Conservation (phyloP, 495 filamentous ascomycete genomes). For the Penicillium robsamsonii region DNA sequence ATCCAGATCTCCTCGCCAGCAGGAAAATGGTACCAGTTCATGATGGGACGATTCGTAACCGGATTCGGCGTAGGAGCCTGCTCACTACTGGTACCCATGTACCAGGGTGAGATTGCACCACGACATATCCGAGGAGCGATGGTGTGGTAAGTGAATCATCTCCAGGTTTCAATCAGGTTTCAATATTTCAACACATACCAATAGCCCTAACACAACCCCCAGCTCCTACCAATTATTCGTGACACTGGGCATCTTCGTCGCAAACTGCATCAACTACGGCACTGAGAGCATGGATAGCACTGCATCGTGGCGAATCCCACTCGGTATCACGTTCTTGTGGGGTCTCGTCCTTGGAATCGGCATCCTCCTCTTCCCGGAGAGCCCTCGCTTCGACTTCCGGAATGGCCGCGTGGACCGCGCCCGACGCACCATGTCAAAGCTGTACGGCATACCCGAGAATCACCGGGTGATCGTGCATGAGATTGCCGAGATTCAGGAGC, state of each 20-base stretch:
- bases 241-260: slow-evolving; percentile 77
- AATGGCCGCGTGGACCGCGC: slow-evolving; percentile 59
- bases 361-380: slow-evolving; percentile 67
- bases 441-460: slow-evolving; percentile 63
- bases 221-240: slow-evolving; percentile 77
- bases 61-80: slow-evolving; percentile 65
- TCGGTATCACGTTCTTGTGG: slow-evolving; percentile 72
- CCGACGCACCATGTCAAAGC: slow-evolving; percentile 59
- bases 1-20: slow-evolving; percentile 58
- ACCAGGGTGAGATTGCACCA: slow-evolving; percentile 61
- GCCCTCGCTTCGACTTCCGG: slow-evolving; percentile 65
- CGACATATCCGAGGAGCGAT: slow-evolving; percentile 64
- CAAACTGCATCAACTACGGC: slow-evolving; percentile 76
- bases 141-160: slow-evolving; percentile 43
- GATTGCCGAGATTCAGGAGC: slow-evolving; percentile 61
- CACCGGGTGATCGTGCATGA: slow-evolving; percentile 63
- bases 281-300: slow-evolving; percentile 48
- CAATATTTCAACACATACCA: not conserved
- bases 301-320: slow-evolving; percentile 71
- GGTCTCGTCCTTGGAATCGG: slow-evolving; percentile 66
- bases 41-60: slow-evolving; percentile 55
- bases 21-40: slow-evolving; percentile 49
- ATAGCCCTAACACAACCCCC: not conserved
- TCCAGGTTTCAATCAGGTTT: not conserved
- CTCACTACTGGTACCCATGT: slow-evolving; percentile 68